Conservation (phyloP, 495 filamentous ascomycete genomes). For the Penicillium malachiteum region DNA sequence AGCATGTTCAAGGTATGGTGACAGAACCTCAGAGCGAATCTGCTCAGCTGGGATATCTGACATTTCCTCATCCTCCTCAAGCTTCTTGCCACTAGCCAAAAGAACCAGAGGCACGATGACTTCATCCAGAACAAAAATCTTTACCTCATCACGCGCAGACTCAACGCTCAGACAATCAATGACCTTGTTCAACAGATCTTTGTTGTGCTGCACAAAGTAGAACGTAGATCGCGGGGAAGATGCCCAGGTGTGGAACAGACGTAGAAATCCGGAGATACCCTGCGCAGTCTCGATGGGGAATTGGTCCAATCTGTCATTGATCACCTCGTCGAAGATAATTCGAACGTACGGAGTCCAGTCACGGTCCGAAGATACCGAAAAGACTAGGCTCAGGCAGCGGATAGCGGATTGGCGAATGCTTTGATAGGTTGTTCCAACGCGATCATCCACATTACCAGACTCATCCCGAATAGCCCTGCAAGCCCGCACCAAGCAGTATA, state of each 20-base stretch:
- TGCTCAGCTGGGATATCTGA: slow-evolving; percentile 45
- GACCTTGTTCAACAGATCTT: slow-evolving; percentile 62
- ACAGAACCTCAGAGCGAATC: slow-evolving; percentile 62
- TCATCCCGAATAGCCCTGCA: slow-evolving; percentile 54
- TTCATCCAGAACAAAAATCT: slow-evolving; percentile 71
- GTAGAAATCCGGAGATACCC: slow-evolving; percentile 77
- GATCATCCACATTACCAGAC: slow-evolving; percentile 42
- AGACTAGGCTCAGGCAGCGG: slow-evolving; percentile 76
- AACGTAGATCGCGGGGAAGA: slow-evolving; percentile 60
- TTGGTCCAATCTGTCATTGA: slow-evolving; percentile 74
- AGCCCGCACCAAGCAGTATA: slow-evolving; percentile 77
- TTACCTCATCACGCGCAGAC: slow-evolving; percentile 85
- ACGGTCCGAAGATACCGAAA: slow-evolving; percentile 62
- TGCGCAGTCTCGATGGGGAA: slow-evolving; percentile 87
- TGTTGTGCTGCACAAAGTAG: slow-evolving; percentile 65
- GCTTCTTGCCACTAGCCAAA: slow-evolving; percentile 48
- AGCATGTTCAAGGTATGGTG: slow-evolving; percentile 66
- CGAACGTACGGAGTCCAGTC: slow-evolving; percentile 70
- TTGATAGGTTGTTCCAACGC: slow-evolving; percentile 58
- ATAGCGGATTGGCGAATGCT: slow-evolving; percentile 70
- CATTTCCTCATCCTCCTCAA: slow-evolving; percentile 50
- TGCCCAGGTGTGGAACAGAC: slow-evolving; percentile 79
- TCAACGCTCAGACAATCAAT: slow-evolving; percentile 68
- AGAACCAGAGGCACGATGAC: slow-evolving; percentile 63
- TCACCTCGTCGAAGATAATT: slow-evolving; percentile 67